Evolutionary conservation across 2,329 filamentous ascomycete genomes (phyloP).

Genomic region (Stagonosporopsis tanaceti): DNA sequence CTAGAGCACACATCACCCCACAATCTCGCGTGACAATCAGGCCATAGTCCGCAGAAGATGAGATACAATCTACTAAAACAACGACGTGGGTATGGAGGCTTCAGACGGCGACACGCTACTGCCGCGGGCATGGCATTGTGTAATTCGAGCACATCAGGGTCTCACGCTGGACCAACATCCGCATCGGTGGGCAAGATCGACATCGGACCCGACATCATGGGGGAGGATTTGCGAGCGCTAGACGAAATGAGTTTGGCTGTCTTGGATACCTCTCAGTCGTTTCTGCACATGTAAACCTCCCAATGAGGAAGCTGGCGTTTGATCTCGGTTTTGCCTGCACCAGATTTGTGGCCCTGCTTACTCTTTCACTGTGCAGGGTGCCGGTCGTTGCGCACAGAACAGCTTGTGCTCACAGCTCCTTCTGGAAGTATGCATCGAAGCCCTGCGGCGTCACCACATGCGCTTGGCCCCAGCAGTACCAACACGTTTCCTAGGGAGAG

Average conservation of each 20-base stretch:
- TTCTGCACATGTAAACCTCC: constrained; percentile 13
- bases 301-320: constrained; percentile 4
- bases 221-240: constrained; percentile 3
- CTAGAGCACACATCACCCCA: constrained; percentile 17
- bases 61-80: not conserved
- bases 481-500: constrained; percentile 6
- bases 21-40: constrained; percentile 20
- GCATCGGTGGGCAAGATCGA: constrained; percentile 13
- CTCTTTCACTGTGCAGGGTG: constrained; percentile 1
- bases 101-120: not conserved
- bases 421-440: constrained; percentile 26
- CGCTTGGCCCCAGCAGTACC: constrained; percentile 6
- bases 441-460: constrained; percentile 7
- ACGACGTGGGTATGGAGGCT: not conserved
- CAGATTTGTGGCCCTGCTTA: not conserved
- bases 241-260: constrained; percentile 1
- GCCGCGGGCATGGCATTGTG: not conserved
- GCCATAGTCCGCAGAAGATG: constrained; percentile 9
- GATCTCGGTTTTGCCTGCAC: not conserved
- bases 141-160: constrained; percentile 4
- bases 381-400: constrained; percentile 16
- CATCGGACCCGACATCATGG: constrained; percentile 7
- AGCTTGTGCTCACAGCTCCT: constrained; percentile 10
- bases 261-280: constrained; percentile 6
- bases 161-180: constrained; percentile 4